These are phyloP conservation scores for Gentiana macrophylla DNA, from an alignment of 257 asterid species.

Conservation along the genomic window DNA sequence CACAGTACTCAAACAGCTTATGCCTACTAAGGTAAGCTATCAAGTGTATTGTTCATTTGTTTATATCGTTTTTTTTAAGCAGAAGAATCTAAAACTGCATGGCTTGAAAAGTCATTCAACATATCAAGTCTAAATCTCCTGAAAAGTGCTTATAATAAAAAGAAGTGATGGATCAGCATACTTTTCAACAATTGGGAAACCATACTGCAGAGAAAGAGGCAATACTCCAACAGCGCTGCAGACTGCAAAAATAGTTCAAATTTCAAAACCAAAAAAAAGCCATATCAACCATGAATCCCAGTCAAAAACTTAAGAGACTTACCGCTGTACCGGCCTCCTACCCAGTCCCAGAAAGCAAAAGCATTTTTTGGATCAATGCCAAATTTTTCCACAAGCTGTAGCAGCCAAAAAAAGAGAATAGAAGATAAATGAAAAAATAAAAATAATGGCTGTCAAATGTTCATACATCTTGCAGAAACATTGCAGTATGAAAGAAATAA, in stretches of 20 bases:
- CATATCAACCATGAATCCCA: conserved; percentile 9
- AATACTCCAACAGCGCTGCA: conserved; percentile 99
- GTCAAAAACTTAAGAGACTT: conserved; percentile 19
- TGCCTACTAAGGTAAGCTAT: no score
- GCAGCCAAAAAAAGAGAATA: conserved; percentile 8
- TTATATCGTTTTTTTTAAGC: not conserved
- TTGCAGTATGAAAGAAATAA: conserved; percentile 1
- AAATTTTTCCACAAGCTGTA: conserved; percentile 93
- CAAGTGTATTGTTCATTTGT: no score
- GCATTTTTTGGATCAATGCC: conserved; percentile 99
- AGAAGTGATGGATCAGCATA: conserved; percentile 28
- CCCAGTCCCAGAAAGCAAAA: conserved; percentile 99
- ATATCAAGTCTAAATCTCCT: not conserved
- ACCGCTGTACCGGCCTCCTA: conserved; percentile 99
- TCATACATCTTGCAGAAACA: not conserved
- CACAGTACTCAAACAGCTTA: not conserved
- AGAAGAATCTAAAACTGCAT: not conserved
- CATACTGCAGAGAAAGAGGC: conserved; percentile 98
- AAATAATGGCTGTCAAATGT: no score
- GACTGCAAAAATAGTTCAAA: conserved; percentile 45
- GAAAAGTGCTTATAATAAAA: not conserved
- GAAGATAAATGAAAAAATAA: not conserved
- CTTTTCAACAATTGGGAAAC: conserved; percentile 80
- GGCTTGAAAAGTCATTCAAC: not conserved
- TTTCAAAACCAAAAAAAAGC: conserved; percentile 18